Percentiles rank a stretch among this genome's conserved stretches.
phyloP scores from a whole-genome alignment of 1,284 basidiomycete genomes.

The Lentinus polychrous region DNA sequence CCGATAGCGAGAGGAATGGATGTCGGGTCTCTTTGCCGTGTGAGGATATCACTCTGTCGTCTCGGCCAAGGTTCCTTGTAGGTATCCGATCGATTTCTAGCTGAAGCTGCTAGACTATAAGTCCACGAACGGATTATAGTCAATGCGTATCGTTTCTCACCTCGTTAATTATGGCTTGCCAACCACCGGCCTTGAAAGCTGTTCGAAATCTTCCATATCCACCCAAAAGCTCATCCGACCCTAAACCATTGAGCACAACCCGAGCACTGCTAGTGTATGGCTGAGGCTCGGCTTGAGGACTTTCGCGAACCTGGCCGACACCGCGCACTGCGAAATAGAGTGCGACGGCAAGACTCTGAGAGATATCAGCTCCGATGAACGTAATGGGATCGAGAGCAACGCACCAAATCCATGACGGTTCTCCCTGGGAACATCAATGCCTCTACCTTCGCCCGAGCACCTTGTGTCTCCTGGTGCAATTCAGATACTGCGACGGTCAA shows the following conservation, averaged over 20 bases:
- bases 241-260: conserved; percentile 87
- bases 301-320: conserved; percentile 44
- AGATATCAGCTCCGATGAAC: not conserved
- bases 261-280: conserved; percentile 71
- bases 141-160: conserved; percentile 32
- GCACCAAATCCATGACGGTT: conserved; percentile 90
- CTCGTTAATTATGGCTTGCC: conserved; percentile 76
- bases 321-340: conserved; percentile 91
- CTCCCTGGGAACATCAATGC: conserved; percentile 75
- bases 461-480: conserved; percentile 53
- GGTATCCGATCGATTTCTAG: conserved; percentile 91
- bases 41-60: conserved; percentile 87
- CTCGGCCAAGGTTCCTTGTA: conserved; percentile 84
- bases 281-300: conserved; percentile 27
- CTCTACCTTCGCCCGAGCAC: conserved; percentile 50
- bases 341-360: conserved; percentile 83
- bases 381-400: conserved; percentile 16
- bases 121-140: not conserved
- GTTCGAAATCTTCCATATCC: conserved; percentile 90
- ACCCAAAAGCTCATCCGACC: conserved; percentile 92
- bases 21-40: conserved; percentile 88
- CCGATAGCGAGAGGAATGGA: conserved; percentile 79
- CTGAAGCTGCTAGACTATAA: conserved; percentile 57
- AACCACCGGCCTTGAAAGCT: conserved; percentile 62
- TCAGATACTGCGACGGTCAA: not conserved